Evolutionary conservation across 1,139 yeast genomes (phyloP).

Genomic region (Yamadazyma friedrichii): DNA sequence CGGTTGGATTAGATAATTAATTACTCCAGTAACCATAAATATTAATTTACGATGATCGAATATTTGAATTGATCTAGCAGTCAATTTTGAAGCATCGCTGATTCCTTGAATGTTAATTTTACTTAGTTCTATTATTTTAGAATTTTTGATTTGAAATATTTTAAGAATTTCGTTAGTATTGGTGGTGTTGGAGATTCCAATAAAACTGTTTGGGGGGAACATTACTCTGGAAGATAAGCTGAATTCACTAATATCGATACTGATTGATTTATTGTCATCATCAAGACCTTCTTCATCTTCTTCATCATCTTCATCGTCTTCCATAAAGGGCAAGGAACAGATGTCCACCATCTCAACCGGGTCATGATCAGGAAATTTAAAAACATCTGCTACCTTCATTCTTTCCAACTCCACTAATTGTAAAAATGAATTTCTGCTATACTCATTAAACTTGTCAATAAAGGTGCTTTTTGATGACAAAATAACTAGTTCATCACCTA

Average conservation of each 20-base stretch:
- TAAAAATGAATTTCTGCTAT: conserved; percentile 17
- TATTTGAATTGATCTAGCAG: conserved; percentile 13
- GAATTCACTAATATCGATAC: conserved; percentile 1
- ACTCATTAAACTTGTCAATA: conserved; percentile 14
- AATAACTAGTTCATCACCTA: conserved; percentile 15
- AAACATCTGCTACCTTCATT: conserved; percentile 15
- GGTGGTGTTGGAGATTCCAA: conserved; percentile 16
- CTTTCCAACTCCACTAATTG: conserved; percentile 17
- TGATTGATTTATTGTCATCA: neutral
- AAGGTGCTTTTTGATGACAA: conserved; percentile 19
- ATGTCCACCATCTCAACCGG: conserved; percentile 23
- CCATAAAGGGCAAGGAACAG: conserved; percentile 7
- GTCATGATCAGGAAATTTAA: conserved; percentile 11
- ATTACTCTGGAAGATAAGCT: neutral
- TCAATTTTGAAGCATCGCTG: conserved; percentile 11
- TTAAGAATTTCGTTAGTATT: conserved; percentile 12
- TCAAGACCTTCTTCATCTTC: conserved; percentile 1
- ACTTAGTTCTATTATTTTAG: conserved; percentile 10
- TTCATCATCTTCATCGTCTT: conserved; percentile 1
- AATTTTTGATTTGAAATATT: conserved; percentile 14
- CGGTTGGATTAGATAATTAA: conserved; percentile 14
- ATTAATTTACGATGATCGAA: conserved; percentile 8
- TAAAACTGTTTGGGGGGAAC: conserved; percentile 11
- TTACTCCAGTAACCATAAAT: conserved; percentile 17
- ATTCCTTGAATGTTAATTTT: conserved; percentile 15